These are phyloP conservation scores for Tolypocladium pustulatum DNA, from an alignment of 2,329 filamentous ascomycete genomes.

Conservation along the genomic window DNA sequence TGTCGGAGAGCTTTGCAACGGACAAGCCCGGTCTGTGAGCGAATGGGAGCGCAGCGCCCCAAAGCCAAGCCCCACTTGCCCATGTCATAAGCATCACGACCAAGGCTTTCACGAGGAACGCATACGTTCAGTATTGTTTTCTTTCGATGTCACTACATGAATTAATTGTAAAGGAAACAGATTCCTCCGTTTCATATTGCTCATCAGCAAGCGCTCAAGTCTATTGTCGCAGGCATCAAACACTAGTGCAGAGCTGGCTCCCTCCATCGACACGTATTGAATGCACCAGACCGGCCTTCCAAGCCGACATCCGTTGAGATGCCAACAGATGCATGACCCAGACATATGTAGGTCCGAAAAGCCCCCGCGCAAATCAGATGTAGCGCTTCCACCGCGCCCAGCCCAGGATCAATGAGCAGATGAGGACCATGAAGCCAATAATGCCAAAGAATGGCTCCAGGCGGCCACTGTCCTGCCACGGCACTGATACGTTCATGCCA, in stretches of 20 bases:
- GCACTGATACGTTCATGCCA: slow-evolving; percentile 77
- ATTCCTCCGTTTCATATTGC: not conserved
- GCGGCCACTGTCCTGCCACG: slow-evolving; percentile 42
- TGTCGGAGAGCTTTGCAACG: not conserved
- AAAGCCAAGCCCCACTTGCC: not conserved
- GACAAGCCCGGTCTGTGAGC: not conserved
- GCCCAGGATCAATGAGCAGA: slow-evolving; percentile 35
- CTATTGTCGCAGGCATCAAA: not conserved
- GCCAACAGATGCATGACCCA: not conserved
- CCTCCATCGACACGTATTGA: not conserved
- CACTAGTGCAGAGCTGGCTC: not conserved
- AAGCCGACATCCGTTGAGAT: not conserved
- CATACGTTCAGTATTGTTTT: not conserved
- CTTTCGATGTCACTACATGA: not conserved
- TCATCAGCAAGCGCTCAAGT: not conserved
- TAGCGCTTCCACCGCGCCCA: slow-evolving; percentile 35
- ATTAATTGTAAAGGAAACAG: not conserved
- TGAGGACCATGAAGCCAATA: slow-evolving; percentile 39
- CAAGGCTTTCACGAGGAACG: not conserved
- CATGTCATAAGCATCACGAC: not conserved
- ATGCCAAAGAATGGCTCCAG: slow-evolving; percentile 46
- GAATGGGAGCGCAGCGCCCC: not conserved
- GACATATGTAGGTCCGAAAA: not conserved
- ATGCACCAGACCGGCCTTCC: not conserved
- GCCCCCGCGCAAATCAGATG: slow-evolving; percentile 23